Conservation (phyloP, 2,329 filamentous ascomycete genomes). For the Cladophialophora exuberans region DNA sequence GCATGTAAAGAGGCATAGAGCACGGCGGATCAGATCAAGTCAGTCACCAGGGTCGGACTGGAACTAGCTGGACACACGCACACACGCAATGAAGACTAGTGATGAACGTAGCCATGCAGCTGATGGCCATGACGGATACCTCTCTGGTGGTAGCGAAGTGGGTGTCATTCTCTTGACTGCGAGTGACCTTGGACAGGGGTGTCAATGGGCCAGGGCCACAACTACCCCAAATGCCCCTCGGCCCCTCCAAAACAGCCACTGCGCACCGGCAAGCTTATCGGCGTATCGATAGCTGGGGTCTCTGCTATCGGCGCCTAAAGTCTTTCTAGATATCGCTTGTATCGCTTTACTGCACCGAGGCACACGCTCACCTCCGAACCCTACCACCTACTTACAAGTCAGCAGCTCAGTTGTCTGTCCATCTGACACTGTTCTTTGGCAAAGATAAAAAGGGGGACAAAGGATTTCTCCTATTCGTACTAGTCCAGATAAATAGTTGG, state of each 20-base stretch:
- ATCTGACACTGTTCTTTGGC: too few species aligned
- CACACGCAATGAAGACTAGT: constrained; percentile 11
- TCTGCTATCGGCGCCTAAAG: neutral
- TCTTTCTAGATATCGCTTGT: neutral
- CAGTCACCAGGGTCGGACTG: neutral
- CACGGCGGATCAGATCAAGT: constrained; percentile 6
- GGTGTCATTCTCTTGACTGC: constrained; percentile 9
- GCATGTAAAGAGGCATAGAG: neutral
- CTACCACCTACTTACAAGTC: too few species aligned
- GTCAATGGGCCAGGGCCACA: neutral
- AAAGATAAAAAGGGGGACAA: too few species aligned
- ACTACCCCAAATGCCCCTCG: too few species aligned
- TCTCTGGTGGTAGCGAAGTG: constrained; percentile 14
- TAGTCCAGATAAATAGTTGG: too few species aligned
- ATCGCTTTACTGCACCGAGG: too few species aligned
- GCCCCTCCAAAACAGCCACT: too few species aligned
- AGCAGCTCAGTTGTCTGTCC: too few species aligned
- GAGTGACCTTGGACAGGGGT: neutral
- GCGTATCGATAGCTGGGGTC: constrained; percentile 11
- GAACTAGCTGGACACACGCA: constrained; percentile 14
- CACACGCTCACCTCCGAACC: too few species aligned
- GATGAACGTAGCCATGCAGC: constrained; percentile 8
- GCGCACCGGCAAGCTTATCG: constrained; percentile 6
- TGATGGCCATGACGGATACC: constrained; percentile 9
- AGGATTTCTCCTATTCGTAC: too few species aligned